A percentile compares a stretch with the other conserved stretches of the same genome.
phyloP scores from a whole-genome alignment of 1,284 basidiomycete species.

The Ganoderma lingzhi region DNA sequence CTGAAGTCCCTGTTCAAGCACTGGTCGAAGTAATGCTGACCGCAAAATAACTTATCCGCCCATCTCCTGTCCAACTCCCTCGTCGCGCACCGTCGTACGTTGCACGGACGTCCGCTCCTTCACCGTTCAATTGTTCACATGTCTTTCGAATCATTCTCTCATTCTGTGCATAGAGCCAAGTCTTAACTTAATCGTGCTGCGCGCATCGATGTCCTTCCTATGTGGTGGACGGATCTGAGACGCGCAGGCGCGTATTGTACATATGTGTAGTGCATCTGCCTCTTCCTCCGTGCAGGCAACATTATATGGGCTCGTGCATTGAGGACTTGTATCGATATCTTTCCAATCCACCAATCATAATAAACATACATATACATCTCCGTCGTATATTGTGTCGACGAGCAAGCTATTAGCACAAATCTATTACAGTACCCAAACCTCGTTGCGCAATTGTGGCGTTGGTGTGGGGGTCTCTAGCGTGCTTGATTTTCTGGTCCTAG shows the following conservation, averaged over 20 bases:
- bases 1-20: slow-evolving; percentile 33
- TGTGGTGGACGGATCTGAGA: not conserved
- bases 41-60: not conserved
- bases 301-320: not conserved
- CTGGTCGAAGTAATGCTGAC: slow-evolving; percentile 24
- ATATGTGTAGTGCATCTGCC: not conserved
- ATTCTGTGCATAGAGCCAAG: not conserved
- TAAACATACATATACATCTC: not conserved
- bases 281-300: not conserved
- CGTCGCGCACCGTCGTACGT: not conserved
- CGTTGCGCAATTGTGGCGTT: too few relatives aligned
- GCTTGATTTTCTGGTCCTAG: too few relatives aligned
- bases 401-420: not conserved
- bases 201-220: not conserved
- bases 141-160: not conserved
- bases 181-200: not conserved
- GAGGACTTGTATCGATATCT: not conserved
- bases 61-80: not conserved
- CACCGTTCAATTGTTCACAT: not conserved
- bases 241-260: slow-evolving; percentile 1
- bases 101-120: not conserved
- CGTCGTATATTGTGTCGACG: not conserved
- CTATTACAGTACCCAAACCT: too few relatives aligned
- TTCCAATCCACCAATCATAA: not conserved
- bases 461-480: too few relatives aligned